Evolutionary conservation across 1,284 basidiomycete genomes (phyloP), one percentile per base, ranked within the genome.

Genomic region (Sporisorium sorghi): DNA sequence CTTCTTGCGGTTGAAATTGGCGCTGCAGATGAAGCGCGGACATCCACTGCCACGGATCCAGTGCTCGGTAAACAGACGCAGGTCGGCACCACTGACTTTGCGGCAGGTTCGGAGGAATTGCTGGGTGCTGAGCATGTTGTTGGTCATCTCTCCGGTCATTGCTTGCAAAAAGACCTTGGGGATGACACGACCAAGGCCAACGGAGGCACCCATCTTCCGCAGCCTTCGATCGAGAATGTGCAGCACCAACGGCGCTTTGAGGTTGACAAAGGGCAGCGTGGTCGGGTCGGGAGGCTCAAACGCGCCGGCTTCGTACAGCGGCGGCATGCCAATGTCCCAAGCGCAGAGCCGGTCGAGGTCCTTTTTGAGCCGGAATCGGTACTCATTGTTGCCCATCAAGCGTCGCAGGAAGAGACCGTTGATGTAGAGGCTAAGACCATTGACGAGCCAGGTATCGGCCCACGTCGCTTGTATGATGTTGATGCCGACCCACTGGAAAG

Each of bases 1-100:
- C 86, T 95, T 96, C 87, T 99, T 99, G 75, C 94, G 88, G 84
- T 98, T 97, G 86, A 99, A 99, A 44, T 91, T 91, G 2, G 96
- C 94, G 40, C 90, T 89, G 84, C 98, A 92, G 1, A 89, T 89
- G 84, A 99, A 95, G 11, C 91, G 89, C 0, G 97, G 97, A 83
- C 94, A 97, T 5, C 97, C 97, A 82, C 93, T 96, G 14, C 94
- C 94, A 82, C 95, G 97, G 73, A 99, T 93, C 97, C 97, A 99
- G 85, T 99, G 96, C 82, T 98, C 94, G 26, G 93, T 92, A 83
- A 99, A 99, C 24, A 89, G 89, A 59, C 92, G 89, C 37, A 94
- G 88, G 83, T 98, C 96, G 24, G 78, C 83, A 21, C 85, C 85
- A 79, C 93, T 94, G 50, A 97, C 92, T 85, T 97, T 99, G 72